Conservation (phyloP, 768 basidiomycete species). For the Boletus vinaceobasis region DNA sequence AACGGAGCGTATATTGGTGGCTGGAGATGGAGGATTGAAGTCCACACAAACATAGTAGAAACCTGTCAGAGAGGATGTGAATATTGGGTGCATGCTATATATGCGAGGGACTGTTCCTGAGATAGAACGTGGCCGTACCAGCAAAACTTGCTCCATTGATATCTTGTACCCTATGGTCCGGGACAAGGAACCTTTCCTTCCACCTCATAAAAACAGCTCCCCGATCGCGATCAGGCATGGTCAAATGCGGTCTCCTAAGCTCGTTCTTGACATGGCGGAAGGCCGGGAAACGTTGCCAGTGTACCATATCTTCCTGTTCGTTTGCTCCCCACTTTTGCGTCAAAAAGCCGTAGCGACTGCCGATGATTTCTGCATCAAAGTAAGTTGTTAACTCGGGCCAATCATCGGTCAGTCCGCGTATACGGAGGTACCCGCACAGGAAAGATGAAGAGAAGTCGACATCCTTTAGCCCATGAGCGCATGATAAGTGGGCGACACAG, state of each 20-base stretch:
- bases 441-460: slow-evolving; percentile 85
- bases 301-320: slow-evolving; percentile 88
- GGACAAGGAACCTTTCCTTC: slow-evolving; percentile 97
- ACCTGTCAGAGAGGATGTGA: slow-evolving; percentile 41
- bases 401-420: slow-evolving; percentile 88
- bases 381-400: slow-evolving; percentile 96
- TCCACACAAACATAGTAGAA: slow-evolving; percentile 97
- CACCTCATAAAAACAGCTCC: slow-evolving; percentile 92
- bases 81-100: slow-evolving; percentile 16
- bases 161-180: slow-evolving; percentile 88
- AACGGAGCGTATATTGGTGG: slow-evolving; percentile 31
- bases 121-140: slow-evolving; percentile 47
- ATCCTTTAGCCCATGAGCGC: slow-evolving; percentile 49
- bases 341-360: slow-evolving; percentile 84
- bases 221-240: slow-evolving; percentile 72
- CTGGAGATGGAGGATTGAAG: slow-evolving; percentile 63
- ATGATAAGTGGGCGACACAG: slow-evolving; percentile 1
- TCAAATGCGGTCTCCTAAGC: slow-evolving; percentile 72
- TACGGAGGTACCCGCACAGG: slow-evolving; percentile 89
- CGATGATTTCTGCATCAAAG: slow-evolving; percentile 96
- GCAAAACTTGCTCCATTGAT: slow-evolving; percentile 96
- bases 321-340: slow-evolving; percentile 90
- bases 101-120: not conserved
- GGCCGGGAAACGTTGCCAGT: slow-evolving; percentile 92
- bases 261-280: slow-evolving; percentile 81